Percentiles rank a stretch among this genome's conserved stretches.
phyloP scores from a whole-genome alignment of 1,139 yeast species.

The Dujonia santamariae region DNA sequence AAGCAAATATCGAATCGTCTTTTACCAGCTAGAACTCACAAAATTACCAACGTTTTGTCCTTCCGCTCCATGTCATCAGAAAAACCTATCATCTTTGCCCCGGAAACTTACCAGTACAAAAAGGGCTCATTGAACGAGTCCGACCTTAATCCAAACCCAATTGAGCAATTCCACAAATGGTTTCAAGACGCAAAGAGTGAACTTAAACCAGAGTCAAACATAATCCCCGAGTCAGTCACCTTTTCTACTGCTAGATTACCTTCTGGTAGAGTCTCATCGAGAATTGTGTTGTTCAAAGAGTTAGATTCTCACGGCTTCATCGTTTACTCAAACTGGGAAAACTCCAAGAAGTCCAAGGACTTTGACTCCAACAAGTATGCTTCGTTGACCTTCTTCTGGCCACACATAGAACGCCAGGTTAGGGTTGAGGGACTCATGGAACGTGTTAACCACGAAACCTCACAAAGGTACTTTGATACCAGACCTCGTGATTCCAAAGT shows the following conservation, averaged over 20 bases:
- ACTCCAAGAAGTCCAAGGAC: slow-evolving; percentile 78
- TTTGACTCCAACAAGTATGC: slow-evolving; percentile 71
- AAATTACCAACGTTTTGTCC: no score
- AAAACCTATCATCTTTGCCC: slow-evolving; percentile 53
- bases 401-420: slow-evolving; percentile 83
- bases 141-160: slow-evolving; percentile 60
- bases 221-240: slow-evolving; percentile 74
- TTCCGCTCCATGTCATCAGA: slow-evolving; percentile 6
- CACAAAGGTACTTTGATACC: slow-evolving; percentile 74
- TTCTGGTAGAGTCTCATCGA: slow-evolving; percentile 79
- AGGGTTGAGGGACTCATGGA: slow-evolving; percentile 87
- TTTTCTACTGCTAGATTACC: slow-evolving; percentile 87
- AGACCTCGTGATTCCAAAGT: slow-evolving; percentile 91
- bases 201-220: slow-evolving; percentile 35
- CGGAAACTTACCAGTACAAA: slow-evolving; percentile 85
- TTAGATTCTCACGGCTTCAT: slow-evolving; percentile 81
- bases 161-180: slow-evolving; percentile 79
- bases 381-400: slow-evolving; percentile 91
- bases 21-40: neutral
- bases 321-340: slow-evolving; percentile 89
- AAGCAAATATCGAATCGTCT: no score
- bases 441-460: slow-evolving; percentile 67
- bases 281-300: slow-evolving; percentile 85
- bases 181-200: slow-evolving; percentile 67
- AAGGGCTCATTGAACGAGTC: slow-evolving; percentile 57